Percentiles rank a stretch among this genome's conserved stretches.
phyloP scores from a whole-genome alignment of 306 rosid genomes.

The Cucurbita moschata region DNA sequence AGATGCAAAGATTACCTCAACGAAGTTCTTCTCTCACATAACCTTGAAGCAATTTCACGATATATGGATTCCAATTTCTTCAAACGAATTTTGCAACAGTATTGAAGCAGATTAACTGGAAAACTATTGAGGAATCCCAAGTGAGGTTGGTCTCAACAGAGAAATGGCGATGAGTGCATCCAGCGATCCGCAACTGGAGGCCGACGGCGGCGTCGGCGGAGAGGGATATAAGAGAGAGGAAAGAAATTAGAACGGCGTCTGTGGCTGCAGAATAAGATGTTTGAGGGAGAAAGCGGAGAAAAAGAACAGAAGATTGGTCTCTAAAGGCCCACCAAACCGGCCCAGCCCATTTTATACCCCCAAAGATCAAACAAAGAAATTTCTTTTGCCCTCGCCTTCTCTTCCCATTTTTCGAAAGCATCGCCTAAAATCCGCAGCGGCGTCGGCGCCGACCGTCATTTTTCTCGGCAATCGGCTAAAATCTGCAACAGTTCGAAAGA shows the following conservation, averaged over 20 bases:
- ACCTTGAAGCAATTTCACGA: neutral
- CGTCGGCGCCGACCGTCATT: neutral
- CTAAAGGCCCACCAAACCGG: neutral
- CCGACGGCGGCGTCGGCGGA: neutral
- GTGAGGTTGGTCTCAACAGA: neutral
- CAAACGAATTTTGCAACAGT: neutral
- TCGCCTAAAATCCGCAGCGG: neutral
- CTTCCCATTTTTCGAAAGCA: neutral
- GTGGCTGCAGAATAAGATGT: neutral
- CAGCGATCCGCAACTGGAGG: neutral
- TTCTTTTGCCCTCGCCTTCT: neutral
- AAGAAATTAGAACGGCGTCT: neutral
- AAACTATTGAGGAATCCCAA: no score
- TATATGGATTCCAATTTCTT: neutral
- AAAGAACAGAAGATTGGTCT: neutral
- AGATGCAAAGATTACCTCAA: neutral
- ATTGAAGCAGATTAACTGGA: neutral
- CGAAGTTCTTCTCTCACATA: neutral
- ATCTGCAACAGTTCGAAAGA: neutral
- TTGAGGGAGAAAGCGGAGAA: neutral
- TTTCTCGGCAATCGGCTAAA: neutral
- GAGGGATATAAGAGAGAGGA: neutral
- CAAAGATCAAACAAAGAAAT: neutral
- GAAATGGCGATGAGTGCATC: neutral
- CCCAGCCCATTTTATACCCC: neutral